Base-by-base conservation (phyloP, 2,329 filamentous ascomycete genomes). In the Pseudogymnoascus pannorum region DNA sequence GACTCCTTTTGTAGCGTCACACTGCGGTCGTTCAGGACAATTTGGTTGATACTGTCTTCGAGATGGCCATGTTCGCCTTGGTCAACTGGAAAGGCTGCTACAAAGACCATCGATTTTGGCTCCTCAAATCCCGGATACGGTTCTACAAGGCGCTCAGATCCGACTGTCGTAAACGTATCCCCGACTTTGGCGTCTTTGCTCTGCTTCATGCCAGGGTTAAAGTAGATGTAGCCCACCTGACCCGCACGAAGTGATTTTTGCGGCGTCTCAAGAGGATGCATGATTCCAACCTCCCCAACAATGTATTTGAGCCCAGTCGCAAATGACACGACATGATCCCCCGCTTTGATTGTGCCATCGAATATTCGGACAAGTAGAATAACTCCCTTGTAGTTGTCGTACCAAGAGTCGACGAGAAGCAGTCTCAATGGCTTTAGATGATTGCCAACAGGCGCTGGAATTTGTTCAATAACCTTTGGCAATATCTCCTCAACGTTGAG, bases 101-200 rank as follows among this genome's bases (percentile, higher is more conserved):
- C 94, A 68, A 99, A 99, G 4, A 99, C 94, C 94, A 99, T 99
- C 5, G 92, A 89, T 74, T 99, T 96, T 1, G 94, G 93, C 73
- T 99, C 94, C 72, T 96, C 93, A 64, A 99, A 99, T 2, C 93
- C 94, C 0, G 92, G 91, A 60, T 92, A 87, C 11, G 90, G 86
- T 72, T 92, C 81, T 2, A 99, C 92, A 0, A 81, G 70, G 62
- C 85, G 83, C 75, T 96, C 90, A 20, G 79, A 85, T 2, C 91
- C 92, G 2, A 92, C 82, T 1, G 84, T 89, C 0, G 94, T 97
- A 69, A 92, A 96, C 0, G 94, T 99, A 70, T 99, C 94, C 58
- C 94, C 94, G 26, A 97, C 87, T 75, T 97, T 95, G 58, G 94
- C 93, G 71, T 99, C 94, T 72, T 96, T 88, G 62, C 92, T 96